A percentile compares a stretch with the other conserved stretches of the same genome.
phyloP scores from a whole-genome alignment of 495 filamentous ascomycete species.

The Aspergillus avenaceus region DNA sequence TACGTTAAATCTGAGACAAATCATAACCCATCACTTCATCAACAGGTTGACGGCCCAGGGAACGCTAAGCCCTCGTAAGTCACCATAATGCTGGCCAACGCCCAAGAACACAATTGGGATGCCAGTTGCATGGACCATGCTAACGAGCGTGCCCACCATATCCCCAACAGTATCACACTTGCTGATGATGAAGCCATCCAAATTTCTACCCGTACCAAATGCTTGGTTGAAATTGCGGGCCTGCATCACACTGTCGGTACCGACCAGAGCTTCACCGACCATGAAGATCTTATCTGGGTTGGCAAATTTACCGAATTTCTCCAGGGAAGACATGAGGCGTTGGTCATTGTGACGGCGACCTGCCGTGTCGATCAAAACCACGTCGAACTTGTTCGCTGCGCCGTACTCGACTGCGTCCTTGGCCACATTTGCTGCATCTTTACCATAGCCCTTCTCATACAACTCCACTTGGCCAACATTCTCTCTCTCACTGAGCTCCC shows the following conservation, averaged over 20 bases:
- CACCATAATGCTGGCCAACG: conserved; percentile 94
- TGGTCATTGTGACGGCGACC: conserved; percentile 93
- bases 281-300: conserved; percentile 97
- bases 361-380: conserved; percentile 95
- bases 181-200: conserved; percentile 96
- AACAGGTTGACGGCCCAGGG: conserved; percentile 83
- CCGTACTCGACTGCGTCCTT: conserved; percentile 86
- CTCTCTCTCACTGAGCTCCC: conserved; percentile 77
- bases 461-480: conserved; percentile 75
- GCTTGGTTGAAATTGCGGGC: conserved; percentile 91
- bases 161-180: conserved; percentile 99
- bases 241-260: conserved; percentile 90
- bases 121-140: conserved; percentile 95
- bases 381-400: conserved; percentile 71
- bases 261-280: conserved; percentile 96
- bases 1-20: neutral
- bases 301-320: conserved; percentile 96
- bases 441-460: conserved; percentile 96
- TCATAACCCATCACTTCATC: conserved; percentile 46
- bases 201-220: conserved; percentile 72
- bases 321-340: conserved; percentile 87
- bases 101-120: conserved; percentile 93
- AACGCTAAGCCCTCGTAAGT: conserved; percentile 88
- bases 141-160: conserved; percentile 96
- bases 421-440: conserved; percentile 92